Percentiles rank a stretch among this genome's conserved stretches.
phyloP scores from a whole-genome alignment of 1,284 basidiomycete genomes.

The Cryptococcus sp. region DNA sequence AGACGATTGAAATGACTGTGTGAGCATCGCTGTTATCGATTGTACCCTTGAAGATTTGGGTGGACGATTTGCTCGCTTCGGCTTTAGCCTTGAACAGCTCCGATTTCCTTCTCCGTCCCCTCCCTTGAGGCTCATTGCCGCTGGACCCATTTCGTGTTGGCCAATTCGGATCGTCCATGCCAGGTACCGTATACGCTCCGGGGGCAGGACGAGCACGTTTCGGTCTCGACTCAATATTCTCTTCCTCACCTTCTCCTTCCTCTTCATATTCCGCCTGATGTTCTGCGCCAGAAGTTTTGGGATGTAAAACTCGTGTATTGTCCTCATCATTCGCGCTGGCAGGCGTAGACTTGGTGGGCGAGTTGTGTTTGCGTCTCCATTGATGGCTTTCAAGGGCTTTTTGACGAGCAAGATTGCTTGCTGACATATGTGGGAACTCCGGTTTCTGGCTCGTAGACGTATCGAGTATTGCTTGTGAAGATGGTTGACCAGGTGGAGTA shows the following conservation, averaged over 20 bases:
- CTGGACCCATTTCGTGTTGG: constrained; percentile 7
- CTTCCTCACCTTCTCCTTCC: not conserved
- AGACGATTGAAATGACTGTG: not conserved
- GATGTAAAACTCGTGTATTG: not conserved
- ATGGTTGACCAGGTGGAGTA: too few relatives aligned
- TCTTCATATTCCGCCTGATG: too few relatives aligned
- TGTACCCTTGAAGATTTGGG: not conserved
- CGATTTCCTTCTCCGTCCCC: not conserved
- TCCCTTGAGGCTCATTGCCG: not conserved
- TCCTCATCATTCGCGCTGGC: not conserved
- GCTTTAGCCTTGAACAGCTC: not conserved
- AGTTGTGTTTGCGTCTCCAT: not conserved
- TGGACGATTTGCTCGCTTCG: not conserved
- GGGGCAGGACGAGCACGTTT: constrained; percentile 2
- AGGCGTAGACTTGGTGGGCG: not conserved
- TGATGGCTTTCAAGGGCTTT: too few relatives aligned
- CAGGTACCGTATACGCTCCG: constrained; percentile 17
- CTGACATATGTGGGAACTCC: too few relatives aligned
- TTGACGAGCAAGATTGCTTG: too few relatives aligned
- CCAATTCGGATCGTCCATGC: constrained; percentile 15
- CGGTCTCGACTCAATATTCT: not conserved
- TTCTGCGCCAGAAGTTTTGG: not conserved
- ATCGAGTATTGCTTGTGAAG: too few relatives aligned
- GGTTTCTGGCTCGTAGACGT: too few relatives aligned
- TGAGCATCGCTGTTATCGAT: not conserved